phyloP scores from a whole-genome alignment of 2,329 filamentous ascomycete genomes.

The Trichoderma sp. region DNA sequence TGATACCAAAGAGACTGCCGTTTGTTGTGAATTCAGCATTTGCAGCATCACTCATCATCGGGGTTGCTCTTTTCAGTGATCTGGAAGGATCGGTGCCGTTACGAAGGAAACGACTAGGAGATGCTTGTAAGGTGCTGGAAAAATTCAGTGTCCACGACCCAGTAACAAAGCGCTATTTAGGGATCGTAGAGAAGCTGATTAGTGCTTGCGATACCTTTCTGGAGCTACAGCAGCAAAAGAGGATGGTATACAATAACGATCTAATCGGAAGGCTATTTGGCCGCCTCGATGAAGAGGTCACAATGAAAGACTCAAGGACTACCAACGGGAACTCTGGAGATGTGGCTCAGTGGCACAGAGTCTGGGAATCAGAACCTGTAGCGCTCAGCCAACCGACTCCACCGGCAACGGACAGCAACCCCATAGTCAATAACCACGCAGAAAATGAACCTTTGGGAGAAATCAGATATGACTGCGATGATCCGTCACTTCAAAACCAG shows the following conservation, averaged over 20 bases:
- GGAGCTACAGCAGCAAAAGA: not conserved
- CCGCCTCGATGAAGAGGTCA: not conserved
- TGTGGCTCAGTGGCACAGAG: not conserved
- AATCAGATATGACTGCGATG: not conserved
- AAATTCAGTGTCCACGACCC: not conserved
- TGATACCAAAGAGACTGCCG: not conserved
- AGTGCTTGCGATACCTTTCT: not conserved
- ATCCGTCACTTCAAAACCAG: not conserved
- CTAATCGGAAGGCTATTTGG: not conserved
- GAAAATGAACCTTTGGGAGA: not conserved
- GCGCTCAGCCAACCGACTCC: not conserved
- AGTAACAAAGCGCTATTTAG: not conserved
- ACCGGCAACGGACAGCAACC: not conserved
- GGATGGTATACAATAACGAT: not conserved
- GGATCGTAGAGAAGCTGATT: not conserved
- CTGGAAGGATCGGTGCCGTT: not conserved
- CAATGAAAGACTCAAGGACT: not conserved
- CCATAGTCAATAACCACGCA: not conserved
- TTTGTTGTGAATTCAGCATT: not conserved
- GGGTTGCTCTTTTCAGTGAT: not conserved
- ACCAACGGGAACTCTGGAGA: not conserved
- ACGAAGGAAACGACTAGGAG: not conserved
- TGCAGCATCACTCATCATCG: not conserved
- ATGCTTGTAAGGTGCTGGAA: not conserved
- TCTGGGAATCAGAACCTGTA: not conserved